These are phyloP conservation scores for Beta lomatogona DNA, from an alignment of 179 eudicot genomes.

Conservation along the genomic window DNA sequence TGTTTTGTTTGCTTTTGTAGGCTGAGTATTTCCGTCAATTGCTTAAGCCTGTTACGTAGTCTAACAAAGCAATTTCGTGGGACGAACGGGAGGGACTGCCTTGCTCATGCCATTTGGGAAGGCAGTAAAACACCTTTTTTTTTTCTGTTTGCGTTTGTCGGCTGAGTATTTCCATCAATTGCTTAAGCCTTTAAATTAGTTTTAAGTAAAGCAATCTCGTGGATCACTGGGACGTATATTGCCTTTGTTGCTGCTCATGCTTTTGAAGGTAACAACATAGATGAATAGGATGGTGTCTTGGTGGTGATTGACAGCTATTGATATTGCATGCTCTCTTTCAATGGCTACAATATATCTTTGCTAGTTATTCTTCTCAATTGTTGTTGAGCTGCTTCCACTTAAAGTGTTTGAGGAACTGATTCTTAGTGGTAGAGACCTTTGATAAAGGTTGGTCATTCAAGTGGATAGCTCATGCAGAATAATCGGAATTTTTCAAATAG, in stretches of 20 bases:
- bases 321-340: background rate
- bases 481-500: slow-evolving; percentile 32
- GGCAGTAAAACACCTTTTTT: background rate
- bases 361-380: slow-evolving; percentile 17
- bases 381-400: slow-evolving; percentile 21
- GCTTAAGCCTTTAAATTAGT: slow-evolving; percentile 3
- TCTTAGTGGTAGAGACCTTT: background rate
- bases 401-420: background rate
- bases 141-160: slow-evolving; percentile 38
- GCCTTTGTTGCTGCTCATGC: background rate
- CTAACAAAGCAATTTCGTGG: slow-evolving; percentile 23
- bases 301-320: background rate
- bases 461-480: slow-evolving; percentile 43
- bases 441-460: slow-evolving; percentile 8
- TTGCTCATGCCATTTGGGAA: background rate
- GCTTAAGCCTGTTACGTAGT: slow-evolving; percentile 89
- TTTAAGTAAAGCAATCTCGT: background rate
- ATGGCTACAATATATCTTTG: slow-evolving; percentile 23
- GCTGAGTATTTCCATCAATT: slow-evolving; percentile 55
- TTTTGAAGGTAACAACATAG: background rate
- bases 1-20: slow-evolving; percentile 38
- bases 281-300: background rate
- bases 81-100: slow-evolving; percentile 22
- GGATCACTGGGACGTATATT: background rate
- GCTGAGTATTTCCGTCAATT: slow-evolving; percentile 85